phyloP scores from a whole-genome alignment of 2,329 filamentous ascomycete species.

The Pleomassaria siparia region DNA sequence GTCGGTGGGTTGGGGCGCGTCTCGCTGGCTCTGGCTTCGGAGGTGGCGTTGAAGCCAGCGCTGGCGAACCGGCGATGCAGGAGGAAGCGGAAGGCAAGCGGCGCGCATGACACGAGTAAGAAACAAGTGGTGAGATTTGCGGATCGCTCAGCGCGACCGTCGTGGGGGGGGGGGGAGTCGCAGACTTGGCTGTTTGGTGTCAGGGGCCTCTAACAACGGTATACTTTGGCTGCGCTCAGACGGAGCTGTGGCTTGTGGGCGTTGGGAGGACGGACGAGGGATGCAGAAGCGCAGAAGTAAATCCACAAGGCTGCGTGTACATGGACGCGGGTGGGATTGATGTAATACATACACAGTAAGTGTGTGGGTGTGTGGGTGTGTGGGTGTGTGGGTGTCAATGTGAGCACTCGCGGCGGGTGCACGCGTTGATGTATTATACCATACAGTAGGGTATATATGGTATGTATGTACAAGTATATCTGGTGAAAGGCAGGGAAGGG shows the following conservation, averaged over 20 bases:
- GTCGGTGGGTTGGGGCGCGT: not conserved
- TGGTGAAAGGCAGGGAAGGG: not conserved
- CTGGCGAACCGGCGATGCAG: constrained; percentile 5
- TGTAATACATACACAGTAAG: not conserved
- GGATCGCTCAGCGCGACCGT: constrained; percentile 1
- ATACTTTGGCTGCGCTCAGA: not conserved
- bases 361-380: not conserved
- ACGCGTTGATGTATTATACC: constrained; percentile 4
- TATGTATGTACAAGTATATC: not conserved
- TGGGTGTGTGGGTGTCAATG: not conserved
- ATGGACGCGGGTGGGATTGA: not conserved
- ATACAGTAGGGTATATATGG: not conserved
- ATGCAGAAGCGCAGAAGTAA: not conserved
- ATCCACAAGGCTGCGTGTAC: not conserved
- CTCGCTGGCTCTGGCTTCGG: constrained; percentile 3
- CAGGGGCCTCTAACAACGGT: constrained; percentile 11
- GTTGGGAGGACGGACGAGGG: constrained; percentile 1
- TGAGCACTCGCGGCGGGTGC: constrained; percentile 2
- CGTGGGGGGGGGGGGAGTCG: constrained; percentile 10
- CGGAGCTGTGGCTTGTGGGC: not conserved
- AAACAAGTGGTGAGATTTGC: constrained; percentile 11
- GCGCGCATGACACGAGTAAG: constrained; percentile 11
- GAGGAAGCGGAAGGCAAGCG: constrained; percentile 1
- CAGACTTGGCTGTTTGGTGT: constrained; percentile 6
- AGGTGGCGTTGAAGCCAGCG: constrained; percentile 7